A percentile compares a stretch with the other conserved stretches of the same genome.
Evolutionary conservation across 192 early-diverging fungal genomes (phyloP).

Genomic region (Entrophospora sp.): DNA sequence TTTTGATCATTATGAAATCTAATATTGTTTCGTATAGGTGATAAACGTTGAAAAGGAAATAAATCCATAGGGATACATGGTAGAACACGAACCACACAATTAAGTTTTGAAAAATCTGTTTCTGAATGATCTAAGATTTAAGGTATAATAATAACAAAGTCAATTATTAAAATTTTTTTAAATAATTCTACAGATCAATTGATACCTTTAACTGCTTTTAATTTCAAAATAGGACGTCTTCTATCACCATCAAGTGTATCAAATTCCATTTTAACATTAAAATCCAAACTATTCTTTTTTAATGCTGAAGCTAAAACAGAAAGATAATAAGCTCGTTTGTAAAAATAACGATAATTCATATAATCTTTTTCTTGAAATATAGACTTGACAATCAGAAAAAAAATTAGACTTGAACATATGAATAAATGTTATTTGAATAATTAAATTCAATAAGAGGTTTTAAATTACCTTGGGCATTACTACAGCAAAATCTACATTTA

Average conservation of each 20-base stretch:
- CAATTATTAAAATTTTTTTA: neutral
- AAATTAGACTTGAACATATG: neutral
- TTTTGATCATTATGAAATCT: constrained; percentile 25
- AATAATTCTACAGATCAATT: neutral
- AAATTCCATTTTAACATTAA: constrained; percentile 44
- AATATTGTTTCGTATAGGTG: constrained; percentile 76
- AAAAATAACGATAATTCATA: constrained; percentile 88
- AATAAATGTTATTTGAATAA: neutral
- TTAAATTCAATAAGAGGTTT: neutral
- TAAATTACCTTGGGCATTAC: constrained; percentile 72
- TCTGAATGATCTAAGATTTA: constrained; percentile 43
- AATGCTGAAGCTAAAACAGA: constrained; percentile 59
- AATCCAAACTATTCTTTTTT: constrained; percentile 36
- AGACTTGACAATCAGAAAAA: constrained; percentile 23
- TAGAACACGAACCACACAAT: constrained; percentile 67
- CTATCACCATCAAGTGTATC: constrained; percentile 48
- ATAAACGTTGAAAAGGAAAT: constrained; percentile 62
- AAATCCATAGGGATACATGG: constrained; percentile 58
- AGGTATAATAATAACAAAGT: neutral
- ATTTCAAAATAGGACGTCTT: constrained; percentile 52
- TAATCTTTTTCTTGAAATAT: constrained; percentile 90
- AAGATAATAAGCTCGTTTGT: constrained; percentile 92
- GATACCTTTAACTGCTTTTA: constrained; percentile 47
- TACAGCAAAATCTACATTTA: constrained; percentile 84
- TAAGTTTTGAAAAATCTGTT: constrained; percentile 56